Evolutionary conservation across 805 yeast species (phyloP), one percentile per base, ranked within the genome.

Genomic region (Tetrapisispora nanseiensis): DNA sequence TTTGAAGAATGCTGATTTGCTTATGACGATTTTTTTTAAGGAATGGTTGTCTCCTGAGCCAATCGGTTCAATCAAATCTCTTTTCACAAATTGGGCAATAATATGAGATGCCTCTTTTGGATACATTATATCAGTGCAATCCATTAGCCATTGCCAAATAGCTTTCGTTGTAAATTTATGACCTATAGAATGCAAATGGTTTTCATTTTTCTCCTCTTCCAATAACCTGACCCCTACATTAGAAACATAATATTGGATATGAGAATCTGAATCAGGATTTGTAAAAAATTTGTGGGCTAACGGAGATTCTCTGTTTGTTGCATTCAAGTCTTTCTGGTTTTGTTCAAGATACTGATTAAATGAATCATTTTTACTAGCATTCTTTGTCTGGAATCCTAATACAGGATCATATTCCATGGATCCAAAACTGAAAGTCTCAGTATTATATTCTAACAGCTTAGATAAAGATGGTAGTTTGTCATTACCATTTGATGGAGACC

Each of bases 261-360:
- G 84, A 0, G 95, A 70, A 49, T 83, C 90, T 0, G 94, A 82
- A 55, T 83, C 94, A 0, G 97, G 97, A 52, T 89, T 89, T 4
- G 90, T 79, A 64, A 86, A 86, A 54, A 74, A 85, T 32, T 74
- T 70, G 53, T 85, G 95, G 42, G 76, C 74, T 49, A 82, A 79
- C 0, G 95, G 95, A 5, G 85, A 78, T 6, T 45, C 50, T 41
- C 70, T 54, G 5, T 34, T 21, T 33, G 51, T 49, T 18, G 54
- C 48, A 16, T 47, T 40, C 19, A 57, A 30, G 11, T 47, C 42
- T 1, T 27, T 6, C 6, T 43, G 41, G 2, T 33, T 34, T 3
- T 50, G 38, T 32, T 50, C 49, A 21, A 47, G 47, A 7, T 34
- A 31, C 52, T 55, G 49, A 10, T 50, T 37, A 7, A 33, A 12